phyloP scores from a whole-genome alignment of 1,284 basidiomycete genomes.

The Irpex sp. region DNA sequence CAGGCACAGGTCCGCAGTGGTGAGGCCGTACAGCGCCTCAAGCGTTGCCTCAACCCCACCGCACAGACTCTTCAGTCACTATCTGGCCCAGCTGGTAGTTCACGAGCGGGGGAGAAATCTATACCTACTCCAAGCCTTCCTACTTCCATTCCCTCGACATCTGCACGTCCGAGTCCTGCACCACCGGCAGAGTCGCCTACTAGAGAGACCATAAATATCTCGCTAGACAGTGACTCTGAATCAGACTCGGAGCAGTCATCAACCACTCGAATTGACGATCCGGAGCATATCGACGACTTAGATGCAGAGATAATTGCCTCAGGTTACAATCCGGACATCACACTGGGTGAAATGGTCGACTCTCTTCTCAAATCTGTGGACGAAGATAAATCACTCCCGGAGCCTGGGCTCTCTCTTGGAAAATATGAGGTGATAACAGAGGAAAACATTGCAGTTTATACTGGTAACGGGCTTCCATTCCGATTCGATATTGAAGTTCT shows the following conservation, averaged over 20 bases:
- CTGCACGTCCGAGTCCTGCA: too few species aligned
- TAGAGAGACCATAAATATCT: too few species aligned
- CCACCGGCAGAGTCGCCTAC: too few species aligned
- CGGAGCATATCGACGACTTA: not conserved
- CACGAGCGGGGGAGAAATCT: not conserved
- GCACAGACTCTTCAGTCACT: not conserved
- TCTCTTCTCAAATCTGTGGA: not conserved
- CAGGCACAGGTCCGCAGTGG: slow-evolving; percentile 10
- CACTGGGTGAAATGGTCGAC: not conserved
- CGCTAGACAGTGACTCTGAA: too few species aligned
- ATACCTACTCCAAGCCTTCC: not conserved
- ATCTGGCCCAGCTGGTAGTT: not conserved
- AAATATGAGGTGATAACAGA: not conserved
- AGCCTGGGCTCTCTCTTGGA: not conserved
- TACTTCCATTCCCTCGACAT: not conserved
- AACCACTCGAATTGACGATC: not conserved
- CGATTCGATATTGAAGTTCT: not conserved
- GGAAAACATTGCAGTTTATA: not conserved
- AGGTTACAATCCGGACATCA: not conserved
- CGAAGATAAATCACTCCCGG: not conserved
- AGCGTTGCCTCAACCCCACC: not conserved
- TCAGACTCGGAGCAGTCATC: not conserved
- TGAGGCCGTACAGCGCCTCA: not conserved
- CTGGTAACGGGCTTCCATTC: not conserved
- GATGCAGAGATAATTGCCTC: not conserved